A percentile compares a stretch with the other conserved stretches of the same genome.
Evolutionary conservation across 2,329 filamentous ascomycete genomes (phyloP).

Genomic region (Cladosporium sp.): DNA sequence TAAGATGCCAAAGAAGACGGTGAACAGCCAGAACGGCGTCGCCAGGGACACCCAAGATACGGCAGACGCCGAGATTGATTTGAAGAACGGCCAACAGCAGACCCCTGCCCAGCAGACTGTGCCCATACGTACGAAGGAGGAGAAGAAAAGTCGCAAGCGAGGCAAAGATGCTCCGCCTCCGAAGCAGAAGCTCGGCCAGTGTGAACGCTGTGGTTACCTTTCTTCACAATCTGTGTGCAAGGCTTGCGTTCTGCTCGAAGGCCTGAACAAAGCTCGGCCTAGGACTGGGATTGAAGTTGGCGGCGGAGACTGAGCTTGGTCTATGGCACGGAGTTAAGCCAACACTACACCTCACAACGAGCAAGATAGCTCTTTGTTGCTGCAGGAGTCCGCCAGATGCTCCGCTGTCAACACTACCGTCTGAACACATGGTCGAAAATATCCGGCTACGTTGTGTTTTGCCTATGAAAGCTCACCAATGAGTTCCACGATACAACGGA

Average conservation of each 20-base stretch:
- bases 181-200: slow-evolving; percentile 74
- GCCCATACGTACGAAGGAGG: slow-evolving; percentile 29
- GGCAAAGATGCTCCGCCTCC: slow-evolving; percentile 24
- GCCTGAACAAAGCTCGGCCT: slow-evolving; percentile 68
- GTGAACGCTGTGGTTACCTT: slow-evolving; percentile 85
- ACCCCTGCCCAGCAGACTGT: slow-evolving; percentile 3
- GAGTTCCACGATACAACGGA: too few species aligned
- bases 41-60: not conserved
- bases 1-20: slow-evolving; percentile 24
- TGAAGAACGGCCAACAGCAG: not conserved
- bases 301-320: slow-evolving; percentile 10
- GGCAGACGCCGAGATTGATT: not conserved
- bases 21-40: not conserved
- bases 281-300: slow-evolving; percentile 34
- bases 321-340: slow-evolving; percentile 68
- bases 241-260: slow-evolving; percentile 83
- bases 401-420: too few species aligned
- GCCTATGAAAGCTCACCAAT: too few species aligned
- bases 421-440: too few species aligned
- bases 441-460: too few species aligned
- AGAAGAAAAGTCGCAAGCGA: slow-evolving; percentile 13
- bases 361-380: slow-evolving; percentile 55
- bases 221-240: slow-evolving; percentile 93
- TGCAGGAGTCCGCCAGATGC: not conserved
- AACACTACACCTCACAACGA: slow-evolving; percentile 66